Evolutionary conservation across 176 grass and related monocot genomes (phyloP).

Genomic region (Olyra latifolia): DNA sequence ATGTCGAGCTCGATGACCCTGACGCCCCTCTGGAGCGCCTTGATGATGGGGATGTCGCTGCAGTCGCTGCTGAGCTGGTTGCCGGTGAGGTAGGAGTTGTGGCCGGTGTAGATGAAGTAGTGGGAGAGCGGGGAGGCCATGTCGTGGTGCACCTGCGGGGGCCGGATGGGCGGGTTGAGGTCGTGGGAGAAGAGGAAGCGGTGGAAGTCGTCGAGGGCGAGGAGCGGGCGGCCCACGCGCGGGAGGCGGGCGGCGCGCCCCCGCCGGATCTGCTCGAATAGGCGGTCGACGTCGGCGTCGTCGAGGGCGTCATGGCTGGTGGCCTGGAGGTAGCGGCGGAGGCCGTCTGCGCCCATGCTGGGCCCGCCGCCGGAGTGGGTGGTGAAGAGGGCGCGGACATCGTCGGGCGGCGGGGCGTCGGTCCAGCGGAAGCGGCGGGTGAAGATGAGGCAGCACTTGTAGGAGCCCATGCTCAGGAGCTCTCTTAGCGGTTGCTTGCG

Average conservation of each 20-base stretch:
- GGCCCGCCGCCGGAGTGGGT: slow-evolving; percentile 34
- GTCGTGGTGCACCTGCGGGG: slow-evolving; percentile 68
- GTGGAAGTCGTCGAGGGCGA: slow-evolving; percentile 81
- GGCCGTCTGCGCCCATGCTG: slow-evolving; percentile 54
- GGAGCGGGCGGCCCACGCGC: slow-evolving; percentile 30
- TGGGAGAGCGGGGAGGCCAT: slow-evolving; percentile 78
- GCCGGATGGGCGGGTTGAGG: slow-evolving; percentile 60
- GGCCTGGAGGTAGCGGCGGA: slow-evolving; percentile 56
- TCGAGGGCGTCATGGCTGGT: background rate
- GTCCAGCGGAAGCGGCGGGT: slow-evolving; percentile 66
- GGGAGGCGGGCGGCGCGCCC: slow-evolving; percentile 35
- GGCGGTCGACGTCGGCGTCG: slow-evolving; percentile 41
- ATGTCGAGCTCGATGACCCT: slow-evolving; percentile 96
- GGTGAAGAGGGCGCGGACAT: slow-evolving; percentile 52
- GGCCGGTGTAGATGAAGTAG: slow-evolving; percentile 94
- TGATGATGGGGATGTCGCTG: slow-evolving; percentile 88
- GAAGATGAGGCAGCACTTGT: slow-evolving; percentile 84
- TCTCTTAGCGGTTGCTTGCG: no score
- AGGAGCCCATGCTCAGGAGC: slow-evolving; percentile 62
- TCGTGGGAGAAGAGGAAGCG: slow-evolving; percentile 84
- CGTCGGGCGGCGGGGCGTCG: slow-evolving; percentile 74
- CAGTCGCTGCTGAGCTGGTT: slow-evolving; percentile 97
- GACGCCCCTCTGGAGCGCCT: slow-evolving; percentile 79
- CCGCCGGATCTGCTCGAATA: slow-evolving; percentile 54
- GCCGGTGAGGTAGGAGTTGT: slow-evolving; percentile 98